Percentiles rank a stretch among this genome's conserved stretches.
phyloP scores from a whole-genome alignment of 2,329 filamentous ascomycete genomes.

The Talaromyces piceae region DNA sequence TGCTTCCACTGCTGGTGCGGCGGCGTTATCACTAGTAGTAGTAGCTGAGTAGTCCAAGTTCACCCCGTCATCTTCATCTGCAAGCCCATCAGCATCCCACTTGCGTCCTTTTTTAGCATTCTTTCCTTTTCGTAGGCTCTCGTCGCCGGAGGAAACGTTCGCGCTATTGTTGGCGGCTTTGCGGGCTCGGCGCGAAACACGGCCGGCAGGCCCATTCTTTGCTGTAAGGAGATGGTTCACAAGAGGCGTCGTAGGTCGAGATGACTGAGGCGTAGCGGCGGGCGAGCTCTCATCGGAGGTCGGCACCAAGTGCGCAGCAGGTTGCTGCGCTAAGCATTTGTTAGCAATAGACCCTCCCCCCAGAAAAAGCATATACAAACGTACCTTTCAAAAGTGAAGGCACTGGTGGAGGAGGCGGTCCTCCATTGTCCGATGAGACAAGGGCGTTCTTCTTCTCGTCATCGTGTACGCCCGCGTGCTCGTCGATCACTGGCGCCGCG shows the following conservation, averaged over 20 bases:
- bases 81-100: conserved; percentile 85
- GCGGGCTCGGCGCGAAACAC: conserved; percentile 72
- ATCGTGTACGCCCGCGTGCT: conserved; percentile 20
- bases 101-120: conserved; percentile 64
- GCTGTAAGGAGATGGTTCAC: conserved; percentile 61
- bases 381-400: conserved; percentile 45
- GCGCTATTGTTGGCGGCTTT: conserved; percentile 51
- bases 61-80: conserved; percentile 72
- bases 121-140: conserved; percentile 56
- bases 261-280: conserved; percentile 63
- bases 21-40: conserved; percentile 48
- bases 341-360: conserved; percentile 16
- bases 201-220: conserved; percentile 66
- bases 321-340: conserved; percentile 32
- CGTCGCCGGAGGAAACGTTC: conserved; percentile 71
- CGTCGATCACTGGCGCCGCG: conserved; percentile 34
- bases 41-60: conserved; percentile 83
- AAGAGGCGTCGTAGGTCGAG: conserved; percentile 68
- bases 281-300: conserved; percentile 63
- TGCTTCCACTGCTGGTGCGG: conserved; percentile 57
- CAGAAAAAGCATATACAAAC: background rate
- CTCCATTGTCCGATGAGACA: conserved; percentile 43
- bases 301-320: conserved; percentile 34
- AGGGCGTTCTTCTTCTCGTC: conserved; percentile 40
- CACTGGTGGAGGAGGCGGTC: conserved; percentile 45